Percentiles rank a stretch among this genome's conserved stretches.
These are phyloP conservation scores for Ambrosia artemisiifolia DNA, from an alignment of 129 eudicot species.

Conservation along the genomic window DNA sequence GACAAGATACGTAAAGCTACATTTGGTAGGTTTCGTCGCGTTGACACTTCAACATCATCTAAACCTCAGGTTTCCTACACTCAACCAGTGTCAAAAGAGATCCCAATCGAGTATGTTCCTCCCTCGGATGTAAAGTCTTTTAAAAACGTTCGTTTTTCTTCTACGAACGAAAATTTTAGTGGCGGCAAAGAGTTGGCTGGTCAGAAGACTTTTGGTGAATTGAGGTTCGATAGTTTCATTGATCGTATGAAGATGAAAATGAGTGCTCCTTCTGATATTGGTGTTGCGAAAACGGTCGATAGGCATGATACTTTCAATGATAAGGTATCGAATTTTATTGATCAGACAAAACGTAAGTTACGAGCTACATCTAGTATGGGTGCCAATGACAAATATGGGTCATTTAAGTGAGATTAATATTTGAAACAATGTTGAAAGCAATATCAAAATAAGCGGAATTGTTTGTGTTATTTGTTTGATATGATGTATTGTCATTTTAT, in stretches of 20 bases:
- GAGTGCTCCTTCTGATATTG: conserved; percentile 37
- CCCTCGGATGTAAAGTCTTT: conserved; percentile 13
- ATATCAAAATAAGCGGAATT: conserved; percentile 8
- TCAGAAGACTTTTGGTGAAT: conserved; percentile 25
- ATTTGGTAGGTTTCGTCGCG: conserved; percentile 25
- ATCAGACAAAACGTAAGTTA: conserved; percentile 44
- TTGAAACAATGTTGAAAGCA: background rate
- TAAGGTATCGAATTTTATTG: conserved; percentile 46
- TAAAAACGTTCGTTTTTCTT: conserved; percentile 19
- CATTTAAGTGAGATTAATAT: conserved; percentile 14
- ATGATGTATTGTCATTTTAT: background rate
- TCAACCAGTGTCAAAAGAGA: conserved; percentile 19
- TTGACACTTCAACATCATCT: conserved; percentile 14
- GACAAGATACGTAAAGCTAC: conserved; percentile 36
- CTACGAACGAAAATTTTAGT: background rate
- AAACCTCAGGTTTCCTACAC: conserved; percentile 16
- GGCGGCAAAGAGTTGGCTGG: conserved; percentile 17
- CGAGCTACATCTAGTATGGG: conserved; percentile 38
- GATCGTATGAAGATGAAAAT: conserved; percentile 42
- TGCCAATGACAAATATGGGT: conserved; percentile 14
- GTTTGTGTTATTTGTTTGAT: conserved; percentile 15
- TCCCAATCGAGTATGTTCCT: conserved; percentile 32
- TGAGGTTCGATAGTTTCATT: conserved; percentile 39
- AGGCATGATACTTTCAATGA: conserved; percentile 63
- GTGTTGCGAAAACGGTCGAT: conserved; percentile 5